A percentile compares a stretch with the other conserved stretches of the same genome.
Conservation (phyloP, 352 stramenopile species). For the Aphanomyces stellatus region DNA sequence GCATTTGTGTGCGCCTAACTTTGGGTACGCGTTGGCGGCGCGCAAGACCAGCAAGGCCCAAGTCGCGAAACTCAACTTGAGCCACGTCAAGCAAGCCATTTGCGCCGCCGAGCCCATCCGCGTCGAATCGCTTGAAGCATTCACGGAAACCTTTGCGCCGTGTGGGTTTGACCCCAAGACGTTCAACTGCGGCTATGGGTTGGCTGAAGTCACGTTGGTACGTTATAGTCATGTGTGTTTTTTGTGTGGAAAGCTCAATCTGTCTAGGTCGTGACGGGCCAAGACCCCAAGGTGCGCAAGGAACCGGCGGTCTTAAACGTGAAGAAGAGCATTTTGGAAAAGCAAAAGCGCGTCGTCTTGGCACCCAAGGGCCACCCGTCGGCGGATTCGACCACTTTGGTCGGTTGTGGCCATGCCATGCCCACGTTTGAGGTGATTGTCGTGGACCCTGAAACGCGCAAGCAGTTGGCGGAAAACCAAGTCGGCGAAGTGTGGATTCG, state of each 20-base stretch:
- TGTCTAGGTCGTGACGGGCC: constrained; percentile 41
- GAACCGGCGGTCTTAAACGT: constrained; percentile 53
- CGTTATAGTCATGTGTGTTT: background rate
- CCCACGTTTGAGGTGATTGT: constrained; percentile 60
- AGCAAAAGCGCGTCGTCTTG: constrained; percentile 35
- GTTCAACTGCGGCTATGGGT: constrained; percentile 77
- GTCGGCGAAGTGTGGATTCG: constrained; percentile 92
- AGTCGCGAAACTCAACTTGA: constrained; percentile 49
- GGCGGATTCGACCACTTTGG: constrained; percentile 36
- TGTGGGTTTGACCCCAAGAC: constrained; percentile 52
- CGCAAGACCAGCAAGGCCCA: constrained; percentile 67
- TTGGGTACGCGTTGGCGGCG: constrained; percentile 63
- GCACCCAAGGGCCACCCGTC: constrained; percentile 23
- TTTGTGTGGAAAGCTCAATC: background rate
- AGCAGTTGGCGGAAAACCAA: constrained; percentile 36
- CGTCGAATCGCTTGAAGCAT: constrained; percentile 61
- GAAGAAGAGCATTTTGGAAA: constrained; percentile 55
- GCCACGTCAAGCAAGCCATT: constrained; percentile 59
- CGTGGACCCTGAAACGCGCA: constrained; percentile 52
- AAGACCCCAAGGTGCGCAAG: constrained; percentile 41
- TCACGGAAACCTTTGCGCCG: constrained; percentile 51
- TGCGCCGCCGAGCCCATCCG: constrained; percentile 76
- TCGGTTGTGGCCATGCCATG: constrained; percentile 77
- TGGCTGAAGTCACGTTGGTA: constrained; percentile 74
- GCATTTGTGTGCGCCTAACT: constrained; percentile 71